These are phyloP conservation scores for Zymoseptoria crescenta DNA, from an alignment of 2,329 filamentous ascomycete genomes.

Conservation along the genomic window DNA sequence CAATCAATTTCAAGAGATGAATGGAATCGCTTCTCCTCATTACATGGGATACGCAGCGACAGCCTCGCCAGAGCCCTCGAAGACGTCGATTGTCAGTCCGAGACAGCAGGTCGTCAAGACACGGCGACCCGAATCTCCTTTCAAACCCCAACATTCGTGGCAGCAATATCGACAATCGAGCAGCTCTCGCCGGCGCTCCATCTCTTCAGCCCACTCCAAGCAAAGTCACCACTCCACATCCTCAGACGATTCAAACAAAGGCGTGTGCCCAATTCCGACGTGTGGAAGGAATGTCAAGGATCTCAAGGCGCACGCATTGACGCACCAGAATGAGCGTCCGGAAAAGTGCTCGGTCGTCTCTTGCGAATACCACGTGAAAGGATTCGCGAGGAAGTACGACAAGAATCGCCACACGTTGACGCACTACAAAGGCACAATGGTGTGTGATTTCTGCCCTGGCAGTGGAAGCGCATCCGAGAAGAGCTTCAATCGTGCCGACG, in stretches of 20 bases:
- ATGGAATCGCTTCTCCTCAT: slow-evolving; percentile 31
- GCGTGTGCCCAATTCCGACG: slow-evolving; percentile 71
- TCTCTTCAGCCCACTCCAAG: slow-evolving; percentile 64
- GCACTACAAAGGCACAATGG: slow-evolving; percentile 96
- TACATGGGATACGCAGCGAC: slow-evolving; percentile 41
- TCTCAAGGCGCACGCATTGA: slow-evolving; percentile 88
- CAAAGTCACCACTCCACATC: slow-evolving; percentile 39
- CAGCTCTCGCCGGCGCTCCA: slow-evolving; percentile 55
- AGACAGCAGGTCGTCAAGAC: slow-evolving; percentile 27
- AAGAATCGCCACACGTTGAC: slow-evolving; percentile 92
- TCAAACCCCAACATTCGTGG: slow-evolving; percentile 49
- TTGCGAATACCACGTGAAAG: slow-evolving; percentile 87
- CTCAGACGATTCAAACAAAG: slow-evolving; percentile 48
- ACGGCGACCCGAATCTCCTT: slow-evolving; percentile 57
- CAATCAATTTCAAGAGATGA: slow-evolving; percentile 36
- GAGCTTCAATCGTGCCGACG: slow-evolving; percentile 90
- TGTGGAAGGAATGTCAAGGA: slow-evolving; percentile 86
- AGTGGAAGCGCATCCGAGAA: slow-evolving; percentile 85
- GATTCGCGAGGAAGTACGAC: slow-evolving; percentile 91
- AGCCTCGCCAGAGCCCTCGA: slow-evolving; percentile 57
- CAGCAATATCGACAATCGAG: slow-evolving; percentile 38
- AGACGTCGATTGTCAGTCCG: slow-evolving; percentile 41
- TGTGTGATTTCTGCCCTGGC: slow-evolving; percentile 88
- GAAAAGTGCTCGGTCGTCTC: slow-evolving; percentile 91
- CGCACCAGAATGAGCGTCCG: slow-evolving; percentile 80